Evolutionary conservation across 2,329 filamentous ascomycete genomes (phyloP), one percentile per base, ranked within the genome.

Genomic region (Metarhizium guizhouense): DNA sequence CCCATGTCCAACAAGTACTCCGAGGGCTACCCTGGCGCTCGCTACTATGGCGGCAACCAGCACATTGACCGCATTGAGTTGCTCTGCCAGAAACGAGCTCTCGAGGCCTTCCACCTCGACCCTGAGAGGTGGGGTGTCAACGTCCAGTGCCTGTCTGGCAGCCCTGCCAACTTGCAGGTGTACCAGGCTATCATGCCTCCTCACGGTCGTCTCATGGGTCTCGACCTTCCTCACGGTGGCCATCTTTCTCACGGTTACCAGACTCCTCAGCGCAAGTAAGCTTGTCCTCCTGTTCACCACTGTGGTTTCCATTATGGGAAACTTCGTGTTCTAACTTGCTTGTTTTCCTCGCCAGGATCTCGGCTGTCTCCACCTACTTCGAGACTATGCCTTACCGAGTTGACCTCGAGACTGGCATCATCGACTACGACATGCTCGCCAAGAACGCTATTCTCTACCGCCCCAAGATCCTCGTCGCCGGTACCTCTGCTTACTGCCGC

Each of bases 1-100:
- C 87, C 88, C 73, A 95, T 94, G 88, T 90, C 89, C 75, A 96
- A 99, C 84, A 99, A 99, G 81, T 99, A 99, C 84, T 96, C 91
- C 18, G 94, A 99, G 81, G 94, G 94, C 63, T 96, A 96, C 75
- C 94, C 94, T 64, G 94, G 94, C 72, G 94, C 94, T 67, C 87
- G 94, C 75, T 99, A 99, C 84, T 99, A 99, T 70, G 94, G 94
- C 70, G 94, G 94, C 70, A 99, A 99, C 80, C 88, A 99, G 82
- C 90, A 94, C 82, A 99, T 99, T 64, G 94, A 99, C 74, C 82
- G 90, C 75, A 91, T 96, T 68, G 94, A 99, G 83, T 82, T 88
- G 63, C 87, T 94, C 59, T 99, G 94, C 83, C 94, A 99, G 80
- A 82, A 85, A 73, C 88, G 94, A 76, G 94, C 94, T 62, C 87